These are phyloP conservation scores for Claviceps arundinis DNA, from an alignment of 2,329 filamentous ascomycete species.

Conservation along the genomic window DNA sequence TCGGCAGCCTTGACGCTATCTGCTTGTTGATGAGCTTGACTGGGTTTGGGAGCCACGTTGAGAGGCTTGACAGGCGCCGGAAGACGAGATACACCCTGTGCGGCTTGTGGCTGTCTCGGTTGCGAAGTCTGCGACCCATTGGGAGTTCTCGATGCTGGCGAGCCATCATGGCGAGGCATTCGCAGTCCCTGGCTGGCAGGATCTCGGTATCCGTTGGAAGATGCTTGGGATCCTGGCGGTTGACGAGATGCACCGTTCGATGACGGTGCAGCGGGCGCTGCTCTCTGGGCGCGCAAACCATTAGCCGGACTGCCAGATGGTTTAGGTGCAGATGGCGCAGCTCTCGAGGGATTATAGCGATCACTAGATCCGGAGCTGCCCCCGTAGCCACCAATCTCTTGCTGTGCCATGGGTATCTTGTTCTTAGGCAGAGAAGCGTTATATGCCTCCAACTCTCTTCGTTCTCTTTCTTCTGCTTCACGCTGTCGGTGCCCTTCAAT, in stretches of 20 bases:
- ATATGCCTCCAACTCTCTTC: conserved; percentile 73
- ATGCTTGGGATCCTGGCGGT: conserved; percentile 35
- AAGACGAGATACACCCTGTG: conserved; percentile 33
- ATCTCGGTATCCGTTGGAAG: conserved; percentile 31
- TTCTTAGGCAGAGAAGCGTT: conserved; percentile 79
- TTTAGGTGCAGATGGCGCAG: conserved; percentile 69
- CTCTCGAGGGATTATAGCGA: conserved; percentile 75
- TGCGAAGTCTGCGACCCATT: conserved; percentile 39
- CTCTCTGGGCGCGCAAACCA: conserved; percentile 57
- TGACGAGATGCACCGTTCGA: conserved; percentile 29
- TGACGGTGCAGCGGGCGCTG: conserved; percentile 59
- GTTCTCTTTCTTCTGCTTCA: conserved; percentile 51
- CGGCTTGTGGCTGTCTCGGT: conserved; percentile 32
- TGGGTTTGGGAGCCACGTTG: conserved; percentile 59
- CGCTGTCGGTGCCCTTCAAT: conserved; percentile 42
- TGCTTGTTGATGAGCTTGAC: conserved; percentile 27
- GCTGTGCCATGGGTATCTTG: conserved; percentile 69
- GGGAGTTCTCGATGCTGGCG: conserved; percentile 41
- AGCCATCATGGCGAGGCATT: conserved; percentile 33
- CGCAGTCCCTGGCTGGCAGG: conserved; percentile 28
- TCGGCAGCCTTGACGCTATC: conserved; percentile 83
- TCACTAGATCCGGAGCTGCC: conserved; percentile 33
- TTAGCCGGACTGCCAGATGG: conserved; percentile 39
- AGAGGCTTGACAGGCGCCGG: conserved; percentile 63
- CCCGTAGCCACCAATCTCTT: conserved; percentile 68